Conservation (phyloP, 495 filamentous ascomycete species). For the Talaromyces liani region DNA sequence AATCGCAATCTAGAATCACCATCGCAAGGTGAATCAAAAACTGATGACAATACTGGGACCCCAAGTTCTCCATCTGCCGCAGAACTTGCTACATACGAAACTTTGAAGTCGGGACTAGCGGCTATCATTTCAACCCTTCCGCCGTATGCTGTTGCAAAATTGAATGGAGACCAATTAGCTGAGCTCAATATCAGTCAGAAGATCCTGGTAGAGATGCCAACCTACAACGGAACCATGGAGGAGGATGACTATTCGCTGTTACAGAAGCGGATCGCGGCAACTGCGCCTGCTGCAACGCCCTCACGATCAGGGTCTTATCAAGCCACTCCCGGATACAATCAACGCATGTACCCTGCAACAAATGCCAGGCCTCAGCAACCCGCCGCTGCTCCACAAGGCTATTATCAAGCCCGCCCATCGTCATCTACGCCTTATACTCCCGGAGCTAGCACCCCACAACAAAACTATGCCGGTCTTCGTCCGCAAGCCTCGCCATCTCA, state of each 20-base stretch:
- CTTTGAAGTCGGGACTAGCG: conserved; percentile 63
- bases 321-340: conserved; percentile 26
- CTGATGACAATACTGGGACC: conserved; percentile 26
- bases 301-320: conserved; percentile 25
- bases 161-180: conserved; percentile 75
- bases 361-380: conserved; percentile 27
- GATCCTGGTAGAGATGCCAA: conserved; percentile 60
- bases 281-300: conserved; percentile 24
- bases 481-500: conserved; percentile 39
- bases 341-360: conserved; percentile 25
- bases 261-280: conserved; percentile 27
- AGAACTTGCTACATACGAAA: conserved; percentile 67
- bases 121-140: conserved; percentile 69
- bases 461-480: conserved; percentile 27
- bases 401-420: conserved; percentile 36
- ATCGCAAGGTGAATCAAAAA: conserved; percentile 36
- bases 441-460: conserved; percentile 15
- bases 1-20: conserved; percentile 59
- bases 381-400: conserved; percentile 28
- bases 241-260: conserved; percentile 59
- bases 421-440: conserved; percentile 25
- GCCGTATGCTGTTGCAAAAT: conserved; percentile 77
- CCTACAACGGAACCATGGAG: conserved; percentile 77
- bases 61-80: conserved; percentile 49
- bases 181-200: conserved; percentile 79